Evolutionary conservation across 306 rosid species (phyloP).

Genomic region (Gastrolobium bilobum): DNA sequence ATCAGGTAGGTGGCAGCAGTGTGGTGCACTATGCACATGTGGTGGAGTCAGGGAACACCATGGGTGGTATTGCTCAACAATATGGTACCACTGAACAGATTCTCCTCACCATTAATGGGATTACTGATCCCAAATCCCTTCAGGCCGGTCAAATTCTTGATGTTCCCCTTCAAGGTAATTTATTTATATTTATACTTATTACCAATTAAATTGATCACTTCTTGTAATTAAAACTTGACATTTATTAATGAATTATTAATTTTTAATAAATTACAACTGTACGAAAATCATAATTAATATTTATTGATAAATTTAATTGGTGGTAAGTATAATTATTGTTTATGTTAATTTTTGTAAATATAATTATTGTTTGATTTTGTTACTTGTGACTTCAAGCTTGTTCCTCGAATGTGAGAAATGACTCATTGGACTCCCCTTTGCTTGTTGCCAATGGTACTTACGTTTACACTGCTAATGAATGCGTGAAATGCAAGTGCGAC

Average conservation of each 20-base stretch:
- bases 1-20: slow-evolving; percentile 52
- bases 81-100: slow-evolving; percentile 56
- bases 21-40: slow-evolving; percentile 78
- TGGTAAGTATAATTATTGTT: too few relatives aligned
- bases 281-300: too few relatives aligned
- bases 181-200: too few relatives aligned
- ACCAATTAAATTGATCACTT: too few relatives aligned
- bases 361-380: too few relatives aligned
- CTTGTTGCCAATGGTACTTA: slow-evolving; percentile 66
- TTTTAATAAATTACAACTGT: too few relatives aligned
- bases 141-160: slow-evolving; percentile 69
- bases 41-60: slow-evolving; percentile 26
- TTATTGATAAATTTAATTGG: too few relatives aligned
- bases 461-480: slow-evolving; percentile 67
- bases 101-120: slow-evolving; percentile 63
- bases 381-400: slow-evolving; percentile 64
- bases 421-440: slow-evolving; percentile 65
- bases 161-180: slow-evolving; percentile 81
- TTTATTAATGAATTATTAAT: too few relatives aligned
- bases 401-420: slow-evolving; percentile 54
- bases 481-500: slow-evolving; percentile 76
- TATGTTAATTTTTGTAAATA: too few relatives aligned
- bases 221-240: too few relatives aligned
- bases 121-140: slow-evolving; percentile 53
- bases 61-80: slow-evolving; percentile 54